Base-by-base conservation (phyloP, 1,139 yeast genomes). In the Scheffersomyces lignicola region DNA sequence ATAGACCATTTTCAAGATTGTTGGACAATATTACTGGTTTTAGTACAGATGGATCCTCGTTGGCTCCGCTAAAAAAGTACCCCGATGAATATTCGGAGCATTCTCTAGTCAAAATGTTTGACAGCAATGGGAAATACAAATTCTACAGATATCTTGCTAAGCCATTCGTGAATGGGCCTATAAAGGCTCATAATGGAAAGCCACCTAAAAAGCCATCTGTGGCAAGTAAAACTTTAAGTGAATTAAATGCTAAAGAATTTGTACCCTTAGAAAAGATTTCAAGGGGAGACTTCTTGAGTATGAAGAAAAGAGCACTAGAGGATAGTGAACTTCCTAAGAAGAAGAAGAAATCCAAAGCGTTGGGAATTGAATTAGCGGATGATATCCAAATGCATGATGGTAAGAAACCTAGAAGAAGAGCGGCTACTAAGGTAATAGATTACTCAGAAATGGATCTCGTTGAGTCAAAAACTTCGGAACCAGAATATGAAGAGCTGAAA, bases 91-190 rank as follows among this genome's bases (percentile, higher is more conserved):
- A 58, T 36, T 48, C 46, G 6, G 44, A 54, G 3, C 36, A 49
- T 8, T 44, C 73, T 2, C 59, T 87, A 2, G 69, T 83, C 1
- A 68, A 86, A 39, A 81, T 82, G 18, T 77, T 80, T 40, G 94
- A 85, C 49, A 80, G 80, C 44, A 80, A 78, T 41, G 94, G 95
- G 0, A 79, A 88, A 45, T 68, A 73, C 43, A 84, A 85, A 49
- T 85, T 78, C 47, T 86, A 78, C 52, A 66, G 95, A 26, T 80
- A 85, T 45, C 79, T 82, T 43, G 71, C 38, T 6, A 35, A 26
- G 23, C 17, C 32, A n/a, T 29, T 31, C 3, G 18, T 32, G 24
- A 5, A 14, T 4, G 5, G 12, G 16, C 13, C 35, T 11, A 30
- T 26, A 7, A 41, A 39, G 14, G 14, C 37, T 4, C 39, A 41